Conservation (phyloP, 139 green algal species). For the Nannochloris sp. region DNA sequence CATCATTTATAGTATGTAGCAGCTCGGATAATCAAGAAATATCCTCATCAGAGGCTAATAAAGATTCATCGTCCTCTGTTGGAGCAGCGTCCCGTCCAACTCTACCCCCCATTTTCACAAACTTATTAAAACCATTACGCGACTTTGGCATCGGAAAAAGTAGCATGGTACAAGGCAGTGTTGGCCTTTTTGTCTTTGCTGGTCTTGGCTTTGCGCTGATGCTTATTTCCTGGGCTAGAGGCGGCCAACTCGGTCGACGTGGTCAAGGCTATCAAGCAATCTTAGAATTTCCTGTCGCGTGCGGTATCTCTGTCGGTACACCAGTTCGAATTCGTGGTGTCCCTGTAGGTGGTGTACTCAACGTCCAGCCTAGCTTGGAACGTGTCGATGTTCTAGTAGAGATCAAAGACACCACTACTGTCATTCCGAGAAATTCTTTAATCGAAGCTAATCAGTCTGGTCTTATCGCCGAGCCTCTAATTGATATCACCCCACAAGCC, state of each 20-base stretch:
- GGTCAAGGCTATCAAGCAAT: conserved; percentile 48
- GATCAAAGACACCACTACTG: conserved; percentile 77
- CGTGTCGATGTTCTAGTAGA: conserved; percentile 80
- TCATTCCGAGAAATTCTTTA: conserved; percentile 86
- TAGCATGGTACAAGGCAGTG: conserved; percentile 65
- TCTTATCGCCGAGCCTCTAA: conserved; percentile 90
- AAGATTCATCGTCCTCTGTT: no score
- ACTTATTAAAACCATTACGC: conserved; percentile 53
- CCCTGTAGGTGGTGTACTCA: conserved; percentile 78
- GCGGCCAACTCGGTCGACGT: conserved; percentile 33
- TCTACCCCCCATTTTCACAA: conserved; percentile 23
- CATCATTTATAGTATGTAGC: no score
- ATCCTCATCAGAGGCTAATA: no score
- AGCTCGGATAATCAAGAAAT: no score
- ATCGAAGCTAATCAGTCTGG: conserved; percentile 97
- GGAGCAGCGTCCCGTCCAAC: no score
- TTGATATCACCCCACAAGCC: conserved; percentile 93
- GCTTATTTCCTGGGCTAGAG: conserved; percentile 46
- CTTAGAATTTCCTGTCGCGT: conserved; percentile 87
- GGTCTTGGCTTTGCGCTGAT: conserved; percentile 46
- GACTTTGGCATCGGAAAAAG: conserved; percentile 79
- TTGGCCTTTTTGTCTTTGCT: conserved; percentile 75
- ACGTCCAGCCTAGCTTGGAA: conserved; percentile 81
- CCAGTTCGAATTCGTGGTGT: conserved; percentile 69
- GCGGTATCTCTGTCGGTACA: conserved; percentile 91